A percentile compares a stretch with the other conserved stretches of the same genome.
Evolutionary conservation across 108 stramenopile species (phyloP).

Genomic region (Aurantiochytrium sp.): DNA sequence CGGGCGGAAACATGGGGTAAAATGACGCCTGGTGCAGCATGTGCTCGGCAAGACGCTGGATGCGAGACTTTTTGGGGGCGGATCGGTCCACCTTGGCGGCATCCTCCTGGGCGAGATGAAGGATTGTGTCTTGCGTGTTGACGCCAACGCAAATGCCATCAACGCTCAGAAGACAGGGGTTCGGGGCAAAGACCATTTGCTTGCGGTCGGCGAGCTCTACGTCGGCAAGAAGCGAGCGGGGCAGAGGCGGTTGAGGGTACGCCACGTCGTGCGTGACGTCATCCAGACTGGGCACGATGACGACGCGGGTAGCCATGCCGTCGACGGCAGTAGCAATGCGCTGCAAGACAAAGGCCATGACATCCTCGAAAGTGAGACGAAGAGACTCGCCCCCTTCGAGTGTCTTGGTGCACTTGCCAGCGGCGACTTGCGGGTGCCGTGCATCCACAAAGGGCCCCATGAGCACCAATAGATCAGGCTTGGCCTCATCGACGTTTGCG

Average conservation of each 20-base stretch:
- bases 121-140: slow-evolving; percentile 74
- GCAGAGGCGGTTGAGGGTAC: slow-evolving; percentile 46
- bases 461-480: slow-evolving; percentile 84
- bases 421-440: slow-evolving; percentile 52
- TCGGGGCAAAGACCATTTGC: slow-evolving; percentile 42
- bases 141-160: slow-evolving; percentile 77
- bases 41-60: slow-evolving; percentile 77
- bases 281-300: slow-evolving; percentile 81
- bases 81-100: slow-evolving; percentile 49
- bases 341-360: slow-evolving; percentile 11
- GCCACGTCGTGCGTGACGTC: slow-evolving; percentile 83
- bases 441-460: slow-evolving; percentile 89
- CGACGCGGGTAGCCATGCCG: slow-evolving; percentile 67
- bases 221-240: neutral
- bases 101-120: slow-evolving; percentile 73
- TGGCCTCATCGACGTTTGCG: slow-evolving; percentile 36
- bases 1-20: slow-evolving; percentile 80
- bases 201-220: neutral
- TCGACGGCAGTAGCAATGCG: slow-evolving; percentile 19
- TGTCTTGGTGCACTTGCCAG: slow-evolving; percentile 23
- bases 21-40: slow-evolving; percentile 81
- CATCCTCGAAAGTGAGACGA: neutral
- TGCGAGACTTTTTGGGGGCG: slow-evolving; percentile 32
- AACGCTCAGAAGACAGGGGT: slow-evolving; percentile 74
- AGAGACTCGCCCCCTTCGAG: neutral